These are phyloP conservation scores for Zasmidium angulare DNA, from an alignment of 2,329 filamentous ascomycete genomes.

Conservation along the genomic window DNA sequence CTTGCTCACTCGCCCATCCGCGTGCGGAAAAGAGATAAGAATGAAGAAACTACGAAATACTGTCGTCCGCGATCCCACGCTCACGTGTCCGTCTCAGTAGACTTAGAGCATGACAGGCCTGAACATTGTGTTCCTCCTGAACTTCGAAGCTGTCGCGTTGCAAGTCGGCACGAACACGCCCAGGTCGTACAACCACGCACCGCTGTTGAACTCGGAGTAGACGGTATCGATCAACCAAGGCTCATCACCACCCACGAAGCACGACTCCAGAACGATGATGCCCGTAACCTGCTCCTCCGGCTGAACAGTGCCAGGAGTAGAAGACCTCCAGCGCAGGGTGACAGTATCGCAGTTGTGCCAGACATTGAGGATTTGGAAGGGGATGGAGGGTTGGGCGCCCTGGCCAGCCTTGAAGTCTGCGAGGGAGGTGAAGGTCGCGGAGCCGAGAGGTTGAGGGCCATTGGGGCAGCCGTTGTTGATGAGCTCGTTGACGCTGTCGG, in stretches of 20 bases:
- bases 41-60: too few relatives aligned
- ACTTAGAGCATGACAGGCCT: slow-evolving; percentile 3
- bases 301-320: slow-evolving; percentile 18
- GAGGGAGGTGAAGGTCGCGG: slow-evolving; percentile 30
- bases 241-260: slow-evolving; percentile 15
- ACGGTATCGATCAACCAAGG: slow-evolving; percentile 33
- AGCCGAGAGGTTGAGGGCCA: slow-evolving; percentile 23
- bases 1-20: too few relatives aligned
- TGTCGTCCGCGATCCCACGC: too few relatives aligned
- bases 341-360: slow-evolving; percentile 35
- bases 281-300: slow-evolving; percentile 27
- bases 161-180: slow-evolving; percentile 25
- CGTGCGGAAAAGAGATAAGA: too few relatives aligned
- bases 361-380: slow-evolving; percentile 33
- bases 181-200: slow-evolving; percentile 31
- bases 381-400: slow-evolving; percentile 30
- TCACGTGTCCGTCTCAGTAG: neutral
- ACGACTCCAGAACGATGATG: slow-evolving; percentile 30
- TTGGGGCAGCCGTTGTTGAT: slow-evolving; percentile 32
- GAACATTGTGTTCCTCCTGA: slow-evolving; percentile 6
- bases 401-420: slow-evolving; percentile 31
- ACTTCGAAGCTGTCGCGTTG: slow-evolving; percentile 7
- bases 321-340: slow-evolving; percentile 31
- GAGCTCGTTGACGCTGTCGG: slow-evolving; percentile 32
- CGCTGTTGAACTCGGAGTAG: slow-evolving; percentile 34